phyloP scores from a whole-genome alignment of 495 filamentous ascomycete species.

The Hyaloscypha hepaticicola region DNA sequence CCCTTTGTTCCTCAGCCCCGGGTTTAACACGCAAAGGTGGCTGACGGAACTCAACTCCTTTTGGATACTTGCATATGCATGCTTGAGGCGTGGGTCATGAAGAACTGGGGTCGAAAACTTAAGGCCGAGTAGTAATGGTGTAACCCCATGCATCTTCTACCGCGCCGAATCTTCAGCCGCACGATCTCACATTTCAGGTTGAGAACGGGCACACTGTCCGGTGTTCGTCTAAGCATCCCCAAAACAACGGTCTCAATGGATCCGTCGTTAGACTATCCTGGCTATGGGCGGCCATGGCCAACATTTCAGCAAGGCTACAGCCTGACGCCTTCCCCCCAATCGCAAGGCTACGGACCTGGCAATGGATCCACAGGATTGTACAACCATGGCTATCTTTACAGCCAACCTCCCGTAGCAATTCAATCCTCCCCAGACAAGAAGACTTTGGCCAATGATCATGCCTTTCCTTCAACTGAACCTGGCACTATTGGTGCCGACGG shows the following conservation, averaged over 20 bases:
- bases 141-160: not conserved
- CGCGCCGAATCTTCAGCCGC: not conserved
- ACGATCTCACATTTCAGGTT: not conserved
- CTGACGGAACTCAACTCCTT: not conserved
- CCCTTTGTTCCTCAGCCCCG: not conserved
- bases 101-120: not conserved
- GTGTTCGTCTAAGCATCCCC: not conserved
- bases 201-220: not conserved
- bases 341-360: not conserved
- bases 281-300: not conserved
- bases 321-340: not conserved
- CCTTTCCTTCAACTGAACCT: not conserved
- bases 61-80: not conserved
- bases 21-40: too few relatives aligned
- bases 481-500: not conserved
- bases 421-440: not conserved
- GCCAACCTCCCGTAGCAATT: not conserved
- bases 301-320: not conserved
- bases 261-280: not conserved
- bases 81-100: not conserved
- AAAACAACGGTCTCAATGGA: not conserved
- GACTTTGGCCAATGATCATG: not conserved
- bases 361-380: not conserved
- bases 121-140: not conserved
- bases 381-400: not conserved